Base-by-base conservation (phyloP, 768 basidiomycete genomes). In the Lactarius hengduanensis region DNA sequence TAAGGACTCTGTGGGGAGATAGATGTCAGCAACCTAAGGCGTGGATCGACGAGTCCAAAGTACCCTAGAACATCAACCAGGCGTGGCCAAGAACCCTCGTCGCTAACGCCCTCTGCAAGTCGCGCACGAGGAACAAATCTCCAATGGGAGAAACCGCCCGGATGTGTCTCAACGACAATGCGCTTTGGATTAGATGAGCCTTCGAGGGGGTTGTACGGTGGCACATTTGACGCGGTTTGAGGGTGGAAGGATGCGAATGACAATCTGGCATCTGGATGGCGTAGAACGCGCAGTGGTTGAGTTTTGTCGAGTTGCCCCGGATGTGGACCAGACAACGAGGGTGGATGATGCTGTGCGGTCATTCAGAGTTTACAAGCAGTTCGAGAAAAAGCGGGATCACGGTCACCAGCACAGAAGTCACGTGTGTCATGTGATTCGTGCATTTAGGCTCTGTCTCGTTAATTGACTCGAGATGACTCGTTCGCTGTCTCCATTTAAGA, bases 221-320 rank as follows among this genome's bases (percentile, higher is more conserved):
- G 67, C 16, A 55, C 57, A 22, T 67, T 62, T 57, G 68, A 62
- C 15, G 70, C 91, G 30, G 86, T 82, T 61, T 80, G 80, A 5
- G 90, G 88, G 72, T 92, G 84, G 66, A 90, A 91, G n/a, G 81
- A 82, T 11, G 91, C 89, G 71, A 93, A 93, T 4, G 79, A 82
- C n/a, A 92, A 77, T 36, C 69, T 84, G 4, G 88, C 84, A n/a
- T 79, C 79, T 2, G 83, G 80, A 50, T 78, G 75, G 57, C 86
- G 85, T n/a, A 90, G 79, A 22, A 93, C 75, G 53, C 91, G 86
- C 18, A 77, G 72, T 15, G 78, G 77, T 73, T 93, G 91, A 0
- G 84, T 79, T 41, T 79, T 76, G 76, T 93, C 91, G 30, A 91
- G 79, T 2, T 84, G 69, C 10, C 91, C 91, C n/a, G 89, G 88